These are phyloP conservation scores for Penicillium corylophilum DNA, from an alignment of 2,329 filamentous ascomycete species.

Conservation along the genomic window DNA sequence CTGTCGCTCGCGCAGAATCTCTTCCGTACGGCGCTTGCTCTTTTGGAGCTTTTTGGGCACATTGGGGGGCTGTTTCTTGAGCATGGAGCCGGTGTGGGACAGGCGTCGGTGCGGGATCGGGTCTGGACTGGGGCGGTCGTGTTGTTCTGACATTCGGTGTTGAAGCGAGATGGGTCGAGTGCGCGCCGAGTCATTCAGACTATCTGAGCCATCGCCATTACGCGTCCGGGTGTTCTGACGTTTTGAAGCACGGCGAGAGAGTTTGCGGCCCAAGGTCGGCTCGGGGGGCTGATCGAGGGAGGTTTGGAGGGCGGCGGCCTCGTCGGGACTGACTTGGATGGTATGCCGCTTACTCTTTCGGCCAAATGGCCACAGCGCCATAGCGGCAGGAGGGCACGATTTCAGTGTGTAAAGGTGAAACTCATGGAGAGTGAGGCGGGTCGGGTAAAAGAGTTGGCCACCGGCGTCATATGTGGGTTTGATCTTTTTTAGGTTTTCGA, in stretches of 20 bases:
- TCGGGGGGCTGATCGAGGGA: constrained; percentile 35
- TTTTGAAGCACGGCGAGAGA: constrained; percentile 36
- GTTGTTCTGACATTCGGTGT: constrained; percentile 24
- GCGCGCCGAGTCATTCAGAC: constrained; percentile 13
- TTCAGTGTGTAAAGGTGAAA: constrained; percentile 17
- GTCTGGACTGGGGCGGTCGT: constrained; percentile 18
- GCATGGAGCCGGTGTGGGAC: constrained; percentile 50
- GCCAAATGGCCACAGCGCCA: constrained; percentile 83
- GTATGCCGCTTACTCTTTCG: constrained; percentile 69
- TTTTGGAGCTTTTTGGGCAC: constrained; percentile 60
- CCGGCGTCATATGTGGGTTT: constrained; percentile 16
- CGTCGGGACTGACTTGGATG: constrained; percentile 56
- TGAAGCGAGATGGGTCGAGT: constrained; percentile 18
- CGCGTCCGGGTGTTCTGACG: constrained; percentile 33
- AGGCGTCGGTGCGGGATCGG: constrained; percentile 34
- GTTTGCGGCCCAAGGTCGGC: constrained; percentile 29
- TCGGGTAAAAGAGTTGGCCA: constrained; percentile 5
- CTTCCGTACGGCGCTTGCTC: constrained; percentile 73
- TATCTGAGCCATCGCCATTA: constrained; percentile 24
- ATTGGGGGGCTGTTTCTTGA: constrained; percentile 59
- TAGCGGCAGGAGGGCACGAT: constrained; percentile 40
- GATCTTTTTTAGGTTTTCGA: constrained; percentile 2
- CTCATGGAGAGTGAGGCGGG: constrained; percentile 23
- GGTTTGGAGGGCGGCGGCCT: constrained; percentile 37
- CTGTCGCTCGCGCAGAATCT: constrained; percentile 78